Evolutionary conservation across 2,329 filamentous ascomycete genomes (phyloP), one percentile per base, ranked within the genome.

Genomic region (Apiospora saccharicola): DNA sequence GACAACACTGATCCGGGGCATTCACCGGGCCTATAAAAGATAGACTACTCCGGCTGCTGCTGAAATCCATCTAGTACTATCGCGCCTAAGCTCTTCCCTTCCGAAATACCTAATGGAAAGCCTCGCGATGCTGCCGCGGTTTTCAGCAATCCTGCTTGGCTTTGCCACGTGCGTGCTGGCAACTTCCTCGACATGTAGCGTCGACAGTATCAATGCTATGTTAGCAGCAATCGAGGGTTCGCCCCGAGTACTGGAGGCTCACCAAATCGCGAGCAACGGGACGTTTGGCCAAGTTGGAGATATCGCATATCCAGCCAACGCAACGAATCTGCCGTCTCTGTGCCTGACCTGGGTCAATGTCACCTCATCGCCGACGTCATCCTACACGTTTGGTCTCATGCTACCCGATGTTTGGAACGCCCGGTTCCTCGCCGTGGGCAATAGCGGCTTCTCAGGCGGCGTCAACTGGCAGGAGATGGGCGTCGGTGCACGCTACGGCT

Each of bases 361-460:
- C 4, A 79, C 74, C 41, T 78, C 76, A 0, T 79, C 78, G 0
- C 73, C 76, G 1, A 73, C 72, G 8, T 80, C 79, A 1, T 78
- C 76, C 14, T 82, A 76, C 74, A 78, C 75, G 12, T 78, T 82
- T 49, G 80, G 79, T 6, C 67, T 83, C 12, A 80, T 83, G 68
- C 75, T 83, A 5, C 81, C 81, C 0, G 72, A 73, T 1, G 51
- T 74, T 16, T 83, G 82, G 81, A 81, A 80, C 57, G 72, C 72
- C 8, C 75, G 80, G 16, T 77, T 82, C 69, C 75, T 83, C 34
- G 75, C 79, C 3, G 77, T 77, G 0, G 81, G 81, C 13, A 82
- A 82, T 64, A 80, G 78, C 22, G 81, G 77, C 22, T 79, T 79
- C 67, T 77, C 73, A 0, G 81, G 81, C 22, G 79, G 79, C 37